phyloP scores from a whole-genome alignment of 78 protist genomes.

The Tieghemostelium lacteum region DNA sequence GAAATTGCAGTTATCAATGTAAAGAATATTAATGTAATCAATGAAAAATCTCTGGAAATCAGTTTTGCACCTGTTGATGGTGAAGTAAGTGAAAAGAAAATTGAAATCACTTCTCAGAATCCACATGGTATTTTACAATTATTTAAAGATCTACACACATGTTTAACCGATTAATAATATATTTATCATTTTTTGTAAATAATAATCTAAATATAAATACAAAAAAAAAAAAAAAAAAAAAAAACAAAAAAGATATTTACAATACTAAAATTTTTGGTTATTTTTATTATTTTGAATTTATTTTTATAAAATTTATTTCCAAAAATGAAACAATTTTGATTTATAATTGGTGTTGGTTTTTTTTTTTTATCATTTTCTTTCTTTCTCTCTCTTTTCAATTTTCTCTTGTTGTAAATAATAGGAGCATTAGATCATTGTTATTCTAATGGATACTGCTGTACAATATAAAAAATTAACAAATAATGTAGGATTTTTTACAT shows the following conservation, averaged over 20 bases:
- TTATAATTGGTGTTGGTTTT: not conserved
- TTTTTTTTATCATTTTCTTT: no score
- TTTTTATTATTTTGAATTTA: no score
- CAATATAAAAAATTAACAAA: no score
- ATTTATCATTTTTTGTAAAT: not conserved
- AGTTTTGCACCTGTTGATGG: slow-evolving; percentile 47
- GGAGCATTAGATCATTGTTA: not conserved
- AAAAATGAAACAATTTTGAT: no score
- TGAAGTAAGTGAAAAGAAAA: slow-evolving; percentile 36
- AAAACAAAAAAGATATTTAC: not conserved
- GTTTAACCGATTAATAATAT: slow-evolving; percentile 27
- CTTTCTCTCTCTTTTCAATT: not conserved
- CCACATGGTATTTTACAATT: slow-evolving; percentile 70
- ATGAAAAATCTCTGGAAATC: slow-evolving; percentile 28
- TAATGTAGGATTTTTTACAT: not conserved
- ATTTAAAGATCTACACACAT: slow-evolving; percentile 63
- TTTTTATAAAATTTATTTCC: no score
- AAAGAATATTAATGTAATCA: slow-evolving; percentile 33
- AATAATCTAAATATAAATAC: no score
- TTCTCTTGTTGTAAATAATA: not conserved
- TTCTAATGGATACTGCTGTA: not conserved
- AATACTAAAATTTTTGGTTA: no score
- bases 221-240: no score
- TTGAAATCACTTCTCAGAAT: slow-evolving; percentile 39
- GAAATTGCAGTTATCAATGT: slow-evolving; percentile 63